Evolutionary conservation across 257 asterid species (phyloP), one percentile per base, ranked within the genome.

Genomic region (Rauvolfia tetraphylla): DNA sequence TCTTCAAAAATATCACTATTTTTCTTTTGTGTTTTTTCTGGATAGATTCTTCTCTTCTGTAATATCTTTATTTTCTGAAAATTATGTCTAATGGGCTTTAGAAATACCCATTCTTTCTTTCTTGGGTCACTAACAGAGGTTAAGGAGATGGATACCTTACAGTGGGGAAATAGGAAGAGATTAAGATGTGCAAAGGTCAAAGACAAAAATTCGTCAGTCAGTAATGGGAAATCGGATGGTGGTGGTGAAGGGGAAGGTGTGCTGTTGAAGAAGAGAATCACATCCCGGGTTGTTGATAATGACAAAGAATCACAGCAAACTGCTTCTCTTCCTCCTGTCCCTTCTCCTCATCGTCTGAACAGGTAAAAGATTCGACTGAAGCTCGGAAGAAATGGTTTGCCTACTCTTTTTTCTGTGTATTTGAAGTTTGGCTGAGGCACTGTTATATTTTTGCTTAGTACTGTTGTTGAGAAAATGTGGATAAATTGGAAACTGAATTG

Each of bases 271-370:
- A 84, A 76, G 85, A 81, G 77, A 79, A 87, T 87, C 56, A 93
- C 95, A 80, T 91, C 97, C 13, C 76, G 96, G 53, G 88, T 87
- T 71, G 82, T 85, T 86, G 92, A 90, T 68, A 88, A 84, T 77
- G 80, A 78, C 57, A 76, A 75, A 70, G 80, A 68, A 33, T 39
- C 81, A 31, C 78, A 33, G 56, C 80, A 25, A 36, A 65, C 54
- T 77, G 78, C 76, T 79, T 69, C 78, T 78, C 84, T 75, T 68
- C 88, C 88, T 78, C 84, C 90, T 58, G 82, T 80, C 80, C 85
- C 95, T 76, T 88, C 97, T 62, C 91, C 98, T 70, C 90, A 75
- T 78, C 90, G 96, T 7, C 81, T 87, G 33, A 80, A 77, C 85
- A 91, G 98, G 98, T 93, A 68, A 81, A 72, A 10, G 33, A 2